Evolutionary conservation across 768 basidiomycete species (phyloP).

Genomic region (Coprinopsis strossmayeri): DNA sequence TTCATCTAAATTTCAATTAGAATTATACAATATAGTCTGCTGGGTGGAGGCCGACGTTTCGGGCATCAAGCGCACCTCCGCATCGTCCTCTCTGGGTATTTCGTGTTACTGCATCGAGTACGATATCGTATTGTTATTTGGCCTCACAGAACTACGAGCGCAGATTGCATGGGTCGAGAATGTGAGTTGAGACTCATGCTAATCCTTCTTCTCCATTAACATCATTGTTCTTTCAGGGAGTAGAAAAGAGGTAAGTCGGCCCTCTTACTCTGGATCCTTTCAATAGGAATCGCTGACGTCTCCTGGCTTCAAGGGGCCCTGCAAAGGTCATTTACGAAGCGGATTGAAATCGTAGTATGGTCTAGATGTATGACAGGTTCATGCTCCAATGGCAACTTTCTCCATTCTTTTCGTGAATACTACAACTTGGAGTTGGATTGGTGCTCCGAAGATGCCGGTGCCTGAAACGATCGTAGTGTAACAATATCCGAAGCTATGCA

Average conservation of each 20-base stretch:
- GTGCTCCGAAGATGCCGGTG: no score
- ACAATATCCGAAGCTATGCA: no score
- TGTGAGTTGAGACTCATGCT: constrained; percentile 14
- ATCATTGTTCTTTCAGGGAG: constrained; percentile 3
- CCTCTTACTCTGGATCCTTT: background rate
- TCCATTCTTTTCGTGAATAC: no score
- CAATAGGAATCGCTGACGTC: background rate
- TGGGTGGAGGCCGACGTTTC: background rate
- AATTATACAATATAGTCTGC: background rate
- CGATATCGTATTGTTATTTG: constrained; percentile 43
- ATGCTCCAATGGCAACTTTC: no score
- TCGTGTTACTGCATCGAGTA: constrained; percentile 27
- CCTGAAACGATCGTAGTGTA: no score
- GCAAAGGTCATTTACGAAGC: background rate
- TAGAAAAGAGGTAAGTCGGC: constrained; percentile 9
- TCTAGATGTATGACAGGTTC: no score
- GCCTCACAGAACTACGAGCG: constrained; percentile 47
- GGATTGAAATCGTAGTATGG: no score
- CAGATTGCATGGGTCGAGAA: constrained; percentile 47
- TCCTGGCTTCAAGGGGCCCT: background rate
- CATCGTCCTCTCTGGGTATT: background rate
- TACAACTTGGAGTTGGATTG: no score
- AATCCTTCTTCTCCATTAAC: background rate
- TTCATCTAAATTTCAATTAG: background rate
- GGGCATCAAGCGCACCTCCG: background rate